A percentile compares a stretch with the other conserved stretches of the same genome.
These are phyloP conservation scores for Gnomoniopsis sp. DNA, from an alignment of 2,329 filamentous ascomycete species.

Conservation along the genomic window DNA sequence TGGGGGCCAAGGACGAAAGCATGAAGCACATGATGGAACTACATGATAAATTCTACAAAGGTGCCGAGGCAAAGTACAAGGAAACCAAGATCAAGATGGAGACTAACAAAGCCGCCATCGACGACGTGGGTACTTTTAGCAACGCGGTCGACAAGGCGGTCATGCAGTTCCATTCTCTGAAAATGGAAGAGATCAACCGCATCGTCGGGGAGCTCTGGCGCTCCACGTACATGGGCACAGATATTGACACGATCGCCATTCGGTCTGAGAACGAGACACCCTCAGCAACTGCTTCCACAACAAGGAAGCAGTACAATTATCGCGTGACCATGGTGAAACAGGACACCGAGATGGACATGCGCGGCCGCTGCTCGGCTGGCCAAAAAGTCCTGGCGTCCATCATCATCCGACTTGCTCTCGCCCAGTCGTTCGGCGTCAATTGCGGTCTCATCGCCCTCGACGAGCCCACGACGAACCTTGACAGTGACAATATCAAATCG, in stretches of 20 bases:
- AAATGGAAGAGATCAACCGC: slow-evolving; percentile 97
- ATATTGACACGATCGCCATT: slow-evolving; percentile 95
- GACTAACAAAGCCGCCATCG: slow-evolving; percentile 88
- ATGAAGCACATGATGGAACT: slow-evolving; percentile 65
- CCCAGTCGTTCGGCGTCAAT: slow-evolving; percentile 93
- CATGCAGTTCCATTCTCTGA: slow-evolving; percentile 92
- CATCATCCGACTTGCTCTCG: slow-evolving; percentile 92
- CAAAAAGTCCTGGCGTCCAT: slow-evolving; percentile 97
- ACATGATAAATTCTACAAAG: slow-evolving; percentile 81
- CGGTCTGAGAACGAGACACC: slow-evolving; percentile 81
- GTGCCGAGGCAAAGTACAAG: slow-evolving; percentile 76
- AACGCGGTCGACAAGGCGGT: slow-evolving; percentile 90
- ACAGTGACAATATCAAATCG: slow-evolving; percentile 89
- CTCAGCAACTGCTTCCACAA: slow-evolving; percentile 32
- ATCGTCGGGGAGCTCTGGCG: slow-evolving; percentile 97
- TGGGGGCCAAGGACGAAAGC: slow-evolving; percentile 71
- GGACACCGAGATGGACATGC: slow-evolving; percentile 98
- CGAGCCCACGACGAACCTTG: slow-evolving; percentile 95
- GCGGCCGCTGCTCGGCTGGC: slow-evolving; percentile 91
- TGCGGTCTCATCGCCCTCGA: slow-evolving; percentile 96
- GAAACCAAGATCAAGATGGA: slow-evolving; percentile 85
- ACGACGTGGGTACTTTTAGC: slow-evolving; percentile 80
- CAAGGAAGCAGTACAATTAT: slow-evolving; percentile 90
- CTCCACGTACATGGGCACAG: slow-evolving; percentile 92
- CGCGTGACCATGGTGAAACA: slow-evolving; percentile 97